phyloP scores from a whole-genome alignment of 495 filamentous ascomycete genomes.

The Podospora conica region DNA sequence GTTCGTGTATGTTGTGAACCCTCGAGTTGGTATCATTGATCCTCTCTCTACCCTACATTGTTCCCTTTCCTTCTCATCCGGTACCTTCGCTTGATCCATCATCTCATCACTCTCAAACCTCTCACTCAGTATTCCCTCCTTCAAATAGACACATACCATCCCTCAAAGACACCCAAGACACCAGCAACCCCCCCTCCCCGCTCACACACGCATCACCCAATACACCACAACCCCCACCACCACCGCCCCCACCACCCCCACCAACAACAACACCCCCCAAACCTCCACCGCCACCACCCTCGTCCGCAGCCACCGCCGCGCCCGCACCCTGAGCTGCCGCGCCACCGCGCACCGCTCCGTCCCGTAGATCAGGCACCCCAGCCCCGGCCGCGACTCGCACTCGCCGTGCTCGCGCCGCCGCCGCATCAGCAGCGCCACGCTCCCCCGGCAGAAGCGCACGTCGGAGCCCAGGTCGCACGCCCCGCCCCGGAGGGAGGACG shows the following conservation, averaged over 20 bases:
- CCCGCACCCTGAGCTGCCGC: conserved; percentile 24
- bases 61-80: too few relatives aligned
- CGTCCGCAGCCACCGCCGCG: conserved; percentile 32
- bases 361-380: conserved; percentile 48
- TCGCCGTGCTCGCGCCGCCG: conserved; percentile 47
- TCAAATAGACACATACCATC: too few relatives aligned
- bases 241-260: neutral
- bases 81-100: too few relatives aligned
- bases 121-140: too few relatives aligned
- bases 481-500: conserved; percentile 34
- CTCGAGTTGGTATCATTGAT: too few relatives aligned
- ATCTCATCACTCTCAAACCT: too few relatives aligned
- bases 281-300: conserved; percentile 4
- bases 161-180: too few relatives aligned
- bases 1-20: too few relatives aligned
- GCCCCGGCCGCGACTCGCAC: conserved; percentile 46
- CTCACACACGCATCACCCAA: too few relatives aligned
- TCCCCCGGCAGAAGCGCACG: conserved; percentile 46
- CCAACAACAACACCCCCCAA: conserved; percentile 7
- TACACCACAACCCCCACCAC: neutral
- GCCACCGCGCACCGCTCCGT: conserved; percentile 35
- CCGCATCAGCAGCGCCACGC: conserved; percentile 46
- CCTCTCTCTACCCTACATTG: too few relatives aligned
- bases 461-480: conserved; percentile 48
- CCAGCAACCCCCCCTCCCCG: too few relatives aligned